Conservation (phyloP, 2,329 filamentous ascomycete species). For the Acephala macrosclerotiorum region DNA sequence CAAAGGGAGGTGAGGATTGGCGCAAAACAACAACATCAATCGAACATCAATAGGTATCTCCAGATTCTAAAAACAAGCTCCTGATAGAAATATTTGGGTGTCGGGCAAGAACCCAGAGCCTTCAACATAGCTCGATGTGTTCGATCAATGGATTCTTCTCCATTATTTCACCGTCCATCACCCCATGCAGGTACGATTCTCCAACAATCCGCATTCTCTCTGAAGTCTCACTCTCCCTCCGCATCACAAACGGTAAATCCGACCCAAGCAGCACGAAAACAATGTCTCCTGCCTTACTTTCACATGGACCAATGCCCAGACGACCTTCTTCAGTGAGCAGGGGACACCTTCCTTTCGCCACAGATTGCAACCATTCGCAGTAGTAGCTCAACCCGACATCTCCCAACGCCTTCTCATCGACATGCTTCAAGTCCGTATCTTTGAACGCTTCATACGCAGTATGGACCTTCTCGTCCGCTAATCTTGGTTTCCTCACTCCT, state of each 20-base stretch:
- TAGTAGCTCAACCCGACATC: constrained; percentile 22
- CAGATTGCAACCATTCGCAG: constrained; percentile 16
- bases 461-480: constrained; percentile 21
- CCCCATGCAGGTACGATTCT: constrained; percentile 28
- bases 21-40: too few relatives aligned
- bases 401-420: constrained; percentile 17
- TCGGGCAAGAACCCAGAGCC: not conserved
- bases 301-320: constrained; percentile 26
- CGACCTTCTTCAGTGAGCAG: constrained; percentile 10
- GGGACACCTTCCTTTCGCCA: constrained; percentile 22
- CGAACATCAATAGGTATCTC: not conserved
- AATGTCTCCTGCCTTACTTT: constrained; percentile 25
- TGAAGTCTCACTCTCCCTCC: constrained; percentile 10
- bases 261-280: constrained; percentile 23
- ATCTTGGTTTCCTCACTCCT: constrained; percentile 23
- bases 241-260: constrained; percentile 22
- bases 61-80: not conserved
- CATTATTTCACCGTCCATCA: constrained; percentile 32
- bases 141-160: constrained; percentile 13
- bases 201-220: constrained; percentile 23
- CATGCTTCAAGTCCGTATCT: constrained; percentile 12
- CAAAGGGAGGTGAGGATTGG: too few relatives aligned
- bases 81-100: not conserved
- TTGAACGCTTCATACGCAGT: constrained; percentile 16
- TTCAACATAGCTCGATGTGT: constrained; percentile 14